Conservation (phyloP, 140 eudicot genomes). For the Flaveria floridana region DNA sequence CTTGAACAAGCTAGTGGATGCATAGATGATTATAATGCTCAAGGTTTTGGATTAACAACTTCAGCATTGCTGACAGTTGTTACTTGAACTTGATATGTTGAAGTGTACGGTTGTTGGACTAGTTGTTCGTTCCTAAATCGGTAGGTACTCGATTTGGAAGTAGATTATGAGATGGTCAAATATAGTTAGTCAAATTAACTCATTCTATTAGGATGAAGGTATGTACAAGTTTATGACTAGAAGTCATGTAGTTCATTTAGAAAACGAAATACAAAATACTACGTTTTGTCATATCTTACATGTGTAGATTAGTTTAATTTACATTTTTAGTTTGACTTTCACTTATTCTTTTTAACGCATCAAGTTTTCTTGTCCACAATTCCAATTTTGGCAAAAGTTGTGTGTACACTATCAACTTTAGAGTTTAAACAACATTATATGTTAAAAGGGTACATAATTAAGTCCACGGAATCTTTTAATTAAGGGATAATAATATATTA, state of each 20-base stretch:
- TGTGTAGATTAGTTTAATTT: not conserved
- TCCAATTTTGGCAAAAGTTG: not conserved
- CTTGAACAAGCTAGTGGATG: not conserved
- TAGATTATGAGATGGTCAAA: not conserved
- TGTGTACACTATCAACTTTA: no score
- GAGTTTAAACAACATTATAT: no score
- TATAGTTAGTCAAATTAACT: not conserved
- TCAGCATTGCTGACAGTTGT: no score
- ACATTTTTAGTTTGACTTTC: not conserved
- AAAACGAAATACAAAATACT: not conserved
- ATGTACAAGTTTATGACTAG: not conserved
- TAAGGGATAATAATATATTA: not conserved
- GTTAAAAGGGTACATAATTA: no score
- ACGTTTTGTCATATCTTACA: not conserved
- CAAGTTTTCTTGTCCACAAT: not conserved
- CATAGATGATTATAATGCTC: not conserved
- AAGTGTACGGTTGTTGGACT: no score
- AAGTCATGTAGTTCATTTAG: not conserved
- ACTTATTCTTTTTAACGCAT: not conserved
- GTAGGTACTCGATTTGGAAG: no score
- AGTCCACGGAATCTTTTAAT: not conserved
- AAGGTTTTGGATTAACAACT: not conserved
- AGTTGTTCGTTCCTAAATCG: no score
- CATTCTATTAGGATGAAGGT: not conserved
- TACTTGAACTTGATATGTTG: no score